These are phyloP conservation scores for Oldenlandia corymbosa DNA, from an alignment of 257 asterid genomes.

Conservation along the genomic window DNA sequence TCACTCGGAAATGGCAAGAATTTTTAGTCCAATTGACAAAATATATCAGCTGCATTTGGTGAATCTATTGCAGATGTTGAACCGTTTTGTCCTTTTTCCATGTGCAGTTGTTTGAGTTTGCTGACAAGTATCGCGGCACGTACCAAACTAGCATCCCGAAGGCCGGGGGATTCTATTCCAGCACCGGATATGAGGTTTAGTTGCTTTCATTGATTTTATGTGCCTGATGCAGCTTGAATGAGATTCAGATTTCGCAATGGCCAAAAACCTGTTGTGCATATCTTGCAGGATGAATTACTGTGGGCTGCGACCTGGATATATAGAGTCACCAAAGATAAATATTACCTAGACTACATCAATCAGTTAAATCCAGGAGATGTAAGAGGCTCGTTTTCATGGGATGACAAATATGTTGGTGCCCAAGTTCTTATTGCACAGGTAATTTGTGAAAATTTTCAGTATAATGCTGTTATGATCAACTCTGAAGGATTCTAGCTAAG, in stretches of 20 bases:
- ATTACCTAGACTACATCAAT: slow-evolving; percentile 23
- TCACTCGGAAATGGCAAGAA: slow-evolving; percentile 38
- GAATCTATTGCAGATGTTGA: neutral
- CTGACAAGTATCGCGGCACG: slow-evolving; percentile 20
- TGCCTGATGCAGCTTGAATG: too few species aligned
- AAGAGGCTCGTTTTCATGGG: slow-evolving; percentile 51
- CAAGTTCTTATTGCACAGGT: slow-evolving; percentile 58
- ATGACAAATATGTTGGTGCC: slow-evolving; percentile 57
- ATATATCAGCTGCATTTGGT: neutral
- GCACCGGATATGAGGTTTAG: slow-evolving; percentile 52
- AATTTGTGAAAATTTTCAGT: neutral
- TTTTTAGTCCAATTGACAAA: neutral
- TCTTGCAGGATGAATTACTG: slow-evolving; percentile 48
- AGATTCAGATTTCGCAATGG: neutral
- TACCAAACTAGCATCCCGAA: slow-evolving; percentile 48
- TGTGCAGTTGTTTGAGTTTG: slow-evolving; percentile 55
- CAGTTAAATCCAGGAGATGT: slow-evolving; percentile 38
- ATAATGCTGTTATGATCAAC: neutral
- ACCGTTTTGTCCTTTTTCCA: too few species aligned
- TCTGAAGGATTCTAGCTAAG: too few species aligned
- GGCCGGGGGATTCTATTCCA: slow-evolving; percentile 38
- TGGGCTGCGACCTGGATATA: slow-evolving; percentile 72
- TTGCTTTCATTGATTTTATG: neutral
- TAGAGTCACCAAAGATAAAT: slow-evolving; percentile 32
- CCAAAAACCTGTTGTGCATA: neutral